Evolutionary conservation across 78 protist species (phyloP).

Genomic region (Dictyostelium brefeldianum): DNA sequence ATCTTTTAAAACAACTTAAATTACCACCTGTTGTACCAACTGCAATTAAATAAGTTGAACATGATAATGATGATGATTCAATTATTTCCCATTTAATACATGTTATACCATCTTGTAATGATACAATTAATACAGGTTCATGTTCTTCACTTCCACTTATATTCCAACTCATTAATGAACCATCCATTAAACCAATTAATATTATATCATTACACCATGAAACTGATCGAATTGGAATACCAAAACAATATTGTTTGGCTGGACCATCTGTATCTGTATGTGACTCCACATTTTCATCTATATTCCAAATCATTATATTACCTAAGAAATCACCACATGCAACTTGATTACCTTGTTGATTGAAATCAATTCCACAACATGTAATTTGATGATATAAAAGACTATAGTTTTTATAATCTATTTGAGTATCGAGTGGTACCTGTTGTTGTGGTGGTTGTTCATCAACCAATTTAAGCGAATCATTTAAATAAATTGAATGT

Average conservation of each 20-base stretch:
- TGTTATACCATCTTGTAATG: constrained; percentile 43
- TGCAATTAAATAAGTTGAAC: not conserved
- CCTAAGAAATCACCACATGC: constrained; percentile 79
- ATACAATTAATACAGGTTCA: not conserved
- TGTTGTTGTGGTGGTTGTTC: not conserved
- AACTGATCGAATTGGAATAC: constrained; percentile 60
- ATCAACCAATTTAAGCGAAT: not conserved
- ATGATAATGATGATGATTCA: not conserved
- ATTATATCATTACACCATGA: constrained; percentile 36
- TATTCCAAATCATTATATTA: constrained; percentile 51
- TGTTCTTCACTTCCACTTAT: not conserved
- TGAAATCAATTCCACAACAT: constrained; percentile 74
- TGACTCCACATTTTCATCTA: no score
- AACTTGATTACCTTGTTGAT: constrained; percentile 14
- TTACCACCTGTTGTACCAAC: constrained; percentile 77
- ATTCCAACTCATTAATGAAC: constrained; percentile 7
- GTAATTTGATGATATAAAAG: constrained; percentile 52
- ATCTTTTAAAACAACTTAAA: constrained; percentile 18
- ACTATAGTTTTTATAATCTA: not conserved
- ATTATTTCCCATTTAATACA: constrained; percentile 31
- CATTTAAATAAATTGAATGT: constrained; percentile 39
- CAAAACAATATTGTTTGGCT: not conserved
- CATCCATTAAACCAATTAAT: constrained; percentile 41
- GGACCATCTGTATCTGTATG: not conserved
- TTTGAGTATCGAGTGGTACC: not conserved